Evolutionary conservation across 1,284 basidiomycete species (phyloP), one percentile per base, ranked within the genome.

Genomic region (Rhizoctonia solani): DNA sequence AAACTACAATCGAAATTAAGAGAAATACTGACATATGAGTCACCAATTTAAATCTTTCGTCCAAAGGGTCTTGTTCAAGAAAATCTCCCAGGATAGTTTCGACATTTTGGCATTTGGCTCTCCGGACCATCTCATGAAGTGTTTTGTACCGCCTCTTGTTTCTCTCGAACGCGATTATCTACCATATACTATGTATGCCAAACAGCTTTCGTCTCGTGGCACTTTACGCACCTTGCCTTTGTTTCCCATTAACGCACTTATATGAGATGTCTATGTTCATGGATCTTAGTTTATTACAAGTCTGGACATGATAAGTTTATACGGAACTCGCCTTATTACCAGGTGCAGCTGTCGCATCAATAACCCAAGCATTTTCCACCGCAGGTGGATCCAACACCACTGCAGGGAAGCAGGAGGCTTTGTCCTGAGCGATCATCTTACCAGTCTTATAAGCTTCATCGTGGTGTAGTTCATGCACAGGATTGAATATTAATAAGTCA

Each of bases 381-480:
- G 80, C 76, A 16, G 87, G 87, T 65, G 90, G 85, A 50, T 81
- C 77, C 32, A 98, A 83, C 3, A 98, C 85, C 65, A 87, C 81
- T 0, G 96, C 94, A 8, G 97, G 95, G 76, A 99, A 95, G 78
- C 97, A 99, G 53, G 92, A 95, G 13, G 97, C 96, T 76, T 98
- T 96, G 78, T 99, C 97, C 77, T 99, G 97, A 8, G 98, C 80
- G 67, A 99, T 94, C 32, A 99, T 79, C 72, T 86, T 88, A 34
- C 92, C 92, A n/a, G 82, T 77, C 68, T 79, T 80, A 77, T 93
- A 95, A 2, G 86, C 78, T 1, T 78, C 74, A 73, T 87, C 85
- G 30, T 84, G 80, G 32, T 84, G 85, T 71, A 91, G 87, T 82
- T 84, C 14, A 78, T 79, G 67, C 41, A 79, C 79, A 3, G 89